Conservation (phyloP, 2,329 filamentous ascomycete genomes). For the Colletotrichum spaethianum region DNA sequence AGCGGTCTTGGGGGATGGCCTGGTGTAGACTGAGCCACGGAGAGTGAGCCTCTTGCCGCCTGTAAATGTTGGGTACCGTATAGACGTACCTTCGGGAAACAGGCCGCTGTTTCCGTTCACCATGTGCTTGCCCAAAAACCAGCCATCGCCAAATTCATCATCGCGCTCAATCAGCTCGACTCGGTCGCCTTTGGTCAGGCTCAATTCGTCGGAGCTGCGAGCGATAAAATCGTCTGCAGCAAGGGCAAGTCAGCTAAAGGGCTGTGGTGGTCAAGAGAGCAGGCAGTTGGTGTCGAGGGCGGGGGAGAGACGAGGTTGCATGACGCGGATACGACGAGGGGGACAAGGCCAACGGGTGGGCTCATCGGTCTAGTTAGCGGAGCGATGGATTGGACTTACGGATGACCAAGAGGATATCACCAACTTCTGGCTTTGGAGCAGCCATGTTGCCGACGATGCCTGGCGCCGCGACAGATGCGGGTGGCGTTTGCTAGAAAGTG, state of each 20-base stretch:
- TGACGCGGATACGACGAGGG: constrained; percentile 27
- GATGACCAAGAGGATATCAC: constrained; percentile 79
- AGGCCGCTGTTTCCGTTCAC: constrained; percentile 81
- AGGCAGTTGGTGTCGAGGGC: constrained; percentile 17
- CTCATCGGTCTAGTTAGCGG: constrained; percentile 16
- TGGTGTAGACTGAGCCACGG: constrained; percentile 71
- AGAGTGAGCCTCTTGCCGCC: constrained; percentile 21
- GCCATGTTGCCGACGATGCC: constrained; percentile 56
- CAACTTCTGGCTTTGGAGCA: constrained; percentile 69
- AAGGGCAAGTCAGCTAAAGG: constrained; percentile 22
- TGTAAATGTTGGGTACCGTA: constrained; percentile 39
- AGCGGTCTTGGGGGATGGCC: constrained; percentile 66
- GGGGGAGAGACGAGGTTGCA: constrained; percentile 31
- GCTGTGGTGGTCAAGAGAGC: neutral
- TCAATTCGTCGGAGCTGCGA: constrained; percentile 93
- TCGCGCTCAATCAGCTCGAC: constrained; percentile 88
- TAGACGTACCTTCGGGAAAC: constrained; percentile 82
- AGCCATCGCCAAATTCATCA: constrained; percentile 90
- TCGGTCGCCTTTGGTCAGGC: constrained; percentile 85
- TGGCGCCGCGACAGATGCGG: constrained; percentile 41
- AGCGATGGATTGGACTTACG: constrained; percentile 65
- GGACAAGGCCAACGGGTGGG: constrained; percentile 18
- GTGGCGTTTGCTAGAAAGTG: constrained; percentile 40
- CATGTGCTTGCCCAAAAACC: constrained; percentile 84
- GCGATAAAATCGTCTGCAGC: constrained; percentile 88